Base-by-base conservation (phyloP, 306 rosid species). In the Quercus parvula region DNA sequence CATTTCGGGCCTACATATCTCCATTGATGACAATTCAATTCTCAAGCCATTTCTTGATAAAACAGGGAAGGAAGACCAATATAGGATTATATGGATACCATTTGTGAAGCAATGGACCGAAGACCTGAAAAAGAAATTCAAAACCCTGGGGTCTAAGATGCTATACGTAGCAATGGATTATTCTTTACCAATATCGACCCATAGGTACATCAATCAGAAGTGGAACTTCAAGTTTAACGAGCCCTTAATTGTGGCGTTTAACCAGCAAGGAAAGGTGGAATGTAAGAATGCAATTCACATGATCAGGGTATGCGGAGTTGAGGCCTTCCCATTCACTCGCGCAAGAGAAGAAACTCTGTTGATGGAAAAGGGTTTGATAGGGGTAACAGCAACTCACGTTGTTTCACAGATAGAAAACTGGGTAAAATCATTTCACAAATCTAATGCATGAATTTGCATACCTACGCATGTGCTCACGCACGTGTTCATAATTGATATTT, bases 61-160 rank as follows among this genome's bases (percentile, higher is more conserved):
- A 46, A 67, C 27, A 24, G 58, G 33, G 56, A 73, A 5, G 4
- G 70, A 83, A 0, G 56, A 58, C 0, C 57, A 68, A 9, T 78
- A 83, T 35, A 78, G 38, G 35, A 78, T 83, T 54, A 27, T 83
- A 7, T 83, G 86, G 86, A 69, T 78, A 7, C 86, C 83, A 4
- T 68, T 83, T 67, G 82, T 83, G 5, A 76, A 72, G 13, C 27
- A 56, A 5, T 56, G 78, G 81, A 20, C 41, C 2, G 77, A 49
- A 1, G 76, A 41, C 56, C 59, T 25, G 14, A 4, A 11, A 18
- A 31, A 49, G 44, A 38, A 38, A 35, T 35, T 1, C 1, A 33
- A 33, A 33, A 1, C 1, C 9, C 41, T 35, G 8, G 0, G 1
- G 44, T 38, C 46, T 38, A 38, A 38, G 46, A 38, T 38, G 46